Conservation (phyloP, 2,329 filamentous ascomycete species). For the Sporothrix pallida region DNA sequence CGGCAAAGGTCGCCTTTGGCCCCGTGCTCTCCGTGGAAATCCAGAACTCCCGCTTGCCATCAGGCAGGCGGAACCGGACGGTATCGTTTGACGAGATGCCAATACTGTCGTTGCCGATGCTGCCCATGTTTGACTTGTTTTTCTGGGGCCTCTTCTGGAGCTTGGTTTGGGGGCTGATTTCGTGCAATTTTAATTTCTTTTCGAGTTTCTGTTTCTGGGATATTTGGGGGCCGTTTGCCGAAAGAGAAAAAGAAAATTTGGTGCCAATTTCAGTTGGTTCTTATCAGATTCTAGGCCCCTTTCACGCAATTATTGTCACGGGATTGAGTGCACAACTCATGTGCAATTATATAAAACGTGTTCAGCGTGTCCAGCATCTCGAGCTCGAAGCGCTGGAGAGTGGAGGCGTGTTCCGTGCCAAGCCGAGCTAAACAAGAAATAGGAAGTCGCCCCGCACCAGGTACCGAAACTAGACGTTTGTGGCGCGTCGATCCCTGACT, state of each 20-base stretch:
- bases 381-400: background rate
- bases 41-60: conserved; percentile 35
- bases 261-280: no score
- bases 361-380: background rate
- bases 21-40: background rate
- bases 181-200: background rate
- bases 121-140: conserved; percentile 22
- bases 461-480: background rate
- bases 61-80: conserved; percentile 34
- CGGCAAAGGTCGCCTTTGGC: background rate
- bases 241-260: no score
- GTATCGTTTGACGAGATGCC: background rate
- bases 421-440: background rate
- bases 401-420: background rate
- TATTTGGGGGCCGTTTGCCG: no score
- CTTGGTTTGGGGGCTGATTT: background rate
- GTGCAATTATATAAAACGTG: background rate
- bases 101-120: conserved; percentile 14
- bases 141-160: background rate
- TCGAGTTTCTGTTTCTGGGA: background rate
- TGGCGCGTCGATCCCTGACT: background rate
- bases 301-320: no score
- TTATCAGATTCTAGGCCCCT: no score
- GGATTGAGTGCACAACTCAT: no score
- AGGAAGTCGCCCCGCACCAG: conserved; percentile 8